Evolutionary conservation across 2,329 filamentous ascomycete species (phyloP), one percentile per base, ranked within the genome.

Genomic region (Colletotrichum sp.): DNA sequence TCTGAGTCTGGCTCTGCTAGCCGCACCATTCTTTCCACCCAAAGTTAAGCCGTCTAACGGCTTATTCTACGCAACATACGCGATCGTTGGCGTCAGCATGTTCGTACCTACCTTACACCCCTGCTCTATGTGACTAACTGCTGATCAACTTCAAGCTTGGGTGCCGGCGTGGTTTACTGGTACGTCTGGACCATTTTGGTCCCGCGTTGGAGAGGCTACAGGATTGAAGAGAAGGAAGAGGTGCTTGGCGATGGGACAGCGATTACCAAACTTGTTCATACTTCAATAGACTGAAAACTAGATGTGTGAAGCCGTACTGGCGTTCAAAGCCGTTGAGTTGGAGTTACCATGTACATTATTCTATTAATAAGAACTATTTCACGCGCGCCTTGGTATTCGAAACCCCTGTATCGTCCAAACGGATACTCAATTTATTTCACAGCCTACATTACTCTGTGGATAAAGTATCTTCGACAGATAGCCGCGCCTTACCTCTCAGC

Each of bases 141-240:
- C 39, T 73, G 21, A 65, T 14, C n/a, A 8, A 18, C 21, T 32
- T n/a, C n/a, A 68, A 94, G 91, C 71, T 84, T 94, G 39, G 39
- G 89, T 0, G 89, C 91, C 64, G 92, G 90, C 0, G 80, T 93
- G 1, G 2, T 91, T 0, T 95, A 95, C 81, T 95, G 94, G 94
- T 92, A 91, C 77, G 76, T 94, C 2, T 94, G 92, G 90, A 92
- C 92, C 1, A 86, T 91, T 4, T 77, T 91, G 1, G 81, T 95
- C 28, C 94, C 94, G 2, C 85, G 83, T 57, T 89, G 89, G 83
- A 86, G 89, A 67, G 88, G 89, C 0, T 94, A 94, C 80, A 88
- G 81, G 16, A 83, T 95, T 3, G 92, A 94, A 79, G 93, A 95
- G 78, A 87, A 90, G 72, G 86, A 85, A 4, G 89, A 90, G 48